A percentile compares a stretch with the other conserved stretches of the same genome.
Conservation (phyloP, 345 rosid genomes). For the Syzygium oleosum region DNA sequence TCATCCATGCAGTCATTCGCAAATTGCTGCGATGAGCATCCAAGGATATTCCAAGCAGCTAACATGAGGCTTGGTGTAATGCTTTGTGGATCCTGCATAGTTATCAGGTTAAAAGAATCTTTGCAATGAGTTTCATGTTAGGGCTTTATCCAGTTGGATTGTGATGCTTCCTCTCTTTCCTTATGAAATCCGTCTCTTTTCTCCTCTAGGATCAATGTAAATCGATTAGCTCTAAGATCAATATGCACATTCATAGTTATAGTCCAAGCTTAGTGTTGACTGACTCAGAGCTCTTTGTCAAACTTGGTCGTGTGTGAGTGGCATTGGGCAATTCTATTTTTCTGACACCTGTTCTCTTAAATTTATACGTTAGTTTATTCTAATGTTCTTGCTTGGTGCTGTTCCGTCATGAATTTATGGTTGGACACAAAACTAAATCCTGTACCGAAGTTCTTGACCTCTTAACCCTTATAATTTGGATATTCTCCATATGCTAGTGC, state of each 20-base stretch:
- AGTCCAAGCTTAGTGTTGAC: background rate
- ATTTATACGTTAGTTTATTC: background rate
- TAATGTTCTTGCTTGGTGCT: background rate
- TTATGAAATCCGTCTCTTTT: background rate
- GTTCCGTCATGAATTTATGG: background rate
- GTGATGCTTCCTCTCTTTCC: background rate
- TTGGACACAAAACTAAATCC: background rate
- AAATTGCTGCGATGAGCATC: background rate
- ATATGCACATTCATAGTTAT: background rate
- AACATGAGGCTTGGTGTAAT: background rate
- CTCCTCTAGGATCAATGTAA: background rate
- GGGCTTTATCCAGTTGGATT: background rate
- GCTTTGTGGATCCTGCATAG: background rate
- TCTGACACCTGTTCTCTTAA: background rate
- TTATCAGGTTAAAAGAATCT: background rate
- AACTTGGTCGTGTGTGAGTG: background rate
- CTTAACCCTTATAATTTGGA: background rate
- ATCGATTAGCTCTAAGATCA: background rate
- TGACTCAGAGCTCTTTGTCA: background rate
- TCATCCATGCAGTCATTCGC: background rate
- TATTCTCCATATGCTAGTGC: background rate
- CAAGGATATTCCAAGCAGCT: background rate
- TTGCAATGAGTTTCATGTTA: background rate
- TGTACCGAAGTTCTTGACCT: background rate
- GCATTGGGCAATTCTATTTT: background rate